These are phyloP conservation scores for Xylariaceae sp. DNA, from an alignment of 2,329 filamentous ascomycete genomes.

Conservation along the genomic window DNA sequence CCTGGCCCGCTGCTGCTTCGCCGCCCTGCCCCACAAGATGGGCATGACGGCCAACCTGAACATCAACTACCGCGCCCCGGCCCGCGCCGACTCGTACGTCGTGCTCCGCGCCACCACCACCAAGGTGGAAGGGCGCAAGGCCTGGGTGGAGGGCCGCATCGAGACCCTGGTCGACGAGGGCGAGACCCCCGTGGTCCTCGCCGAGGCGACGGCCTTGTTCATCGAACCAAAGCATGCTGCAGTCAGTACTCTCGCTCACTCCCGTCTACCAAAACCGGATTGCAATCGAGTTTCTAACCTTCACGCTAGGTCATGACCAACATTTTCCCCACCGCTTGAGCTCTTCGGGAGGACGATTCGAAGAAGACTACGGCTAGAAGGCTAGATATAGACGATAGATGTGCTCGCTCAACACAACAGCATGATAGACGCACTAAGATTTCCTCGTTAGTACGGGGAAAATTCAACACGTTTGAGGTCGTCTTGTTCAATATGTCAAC, in stretches of 20 bases:
- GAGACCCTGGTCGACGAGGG: conserved; percentile 64
- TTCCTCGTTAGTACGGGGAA: no score
- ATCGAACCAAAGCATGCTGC: conserved; percentile 79
- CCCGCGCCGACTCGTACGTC: conserved; percentile 65
- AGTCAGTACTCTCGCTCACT: no score
- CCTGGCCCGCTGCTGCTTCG: conserved; percentile 80
- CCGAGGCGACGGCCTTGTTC: conserved; percentile 79
- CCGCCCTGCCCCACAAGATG: conserved; percentile 76
- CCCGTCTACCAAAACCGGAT: no score
- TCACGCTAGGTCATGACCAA: conserved; percentile 29
- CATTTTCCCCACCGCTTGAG: conserved; percentile 26
- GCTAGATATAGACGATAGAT: no score
- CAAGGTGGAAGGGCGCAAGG: conserved; percentile 86
- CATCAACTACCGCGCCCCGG: conserved; percentile 75
- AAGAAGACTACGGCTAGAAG: no score
- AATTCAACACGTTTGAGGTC: no score
- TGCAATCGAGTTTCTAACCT: no score
- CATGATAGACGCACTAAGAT: no score
- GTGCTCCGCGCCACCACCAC: conserved; percentile 73
- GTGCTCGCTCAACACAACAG: no score
- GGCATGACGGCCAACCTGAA: conserved; percentile 81
- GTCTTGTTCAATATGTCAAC: no score
- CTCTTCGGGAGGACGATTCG: no score
- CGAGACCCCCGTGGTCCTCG: conserved; percentile 59
- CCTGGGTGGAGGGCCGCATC: conserved; percentile 83